Evolutionary conservation across 345 rosid genomes (phyloP), one percentile per base, ranked within the genome.

Genomic region (Mercurialis annua): DNA sequence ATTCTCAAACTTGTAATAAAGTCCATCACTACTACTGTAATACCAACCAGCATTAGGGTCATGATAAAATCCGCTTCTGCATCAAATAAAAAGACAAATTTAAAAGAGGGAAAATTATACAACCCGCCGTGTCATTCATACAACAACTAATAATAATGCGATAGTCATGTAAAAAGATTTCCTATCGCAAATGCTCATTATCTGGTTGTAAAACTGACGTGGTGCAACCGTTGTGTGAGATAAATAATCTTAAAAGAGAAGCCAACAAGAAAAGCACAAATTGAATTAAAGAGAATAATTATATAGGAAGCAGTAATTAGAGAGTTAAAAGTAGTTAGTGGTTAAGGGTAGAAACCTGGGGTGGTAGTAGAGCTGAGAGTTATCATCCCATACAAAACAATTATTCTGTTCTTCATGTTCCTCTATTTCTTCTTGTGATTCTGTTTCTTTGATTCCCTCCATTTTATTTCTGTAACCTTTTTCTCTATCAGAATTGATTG

Each of bases 11-110:
- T 77, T 87, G 87, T 92, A 92, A 73, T 90, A 92, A 38, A 65
- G 79, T 52, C 97, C 90, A 72, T 92, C 96, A 60, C 77, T 77
- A 63, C 83, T 85, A 70, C 89, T 85, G 73, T 90, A 90, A 71
- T 90, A 92, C 98, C 97, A 92, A 21, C 97, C 98, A 68, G 85
- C 93, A 76, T 7, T 70, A 27, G 96, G 89, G 58, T 90, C 92
- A 70, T 92, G 93, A 76, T 90, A 90, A 77, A 92, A 90, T 72
- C 96, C 97, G 75, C 83, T 87, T 59, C 97, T 89, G 88, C 82
- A 79, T 42, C 24, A 67, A 72, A 62, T 16, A 18, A 26, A 29
- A 6, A 58, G 16, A 31, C n/a, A 31, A 6, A 36, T n/a, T 59
- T 38, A 11, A 59, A 38, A 11, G 8, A 38, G 21, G 0, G 20